These are phyloP conservation scores for Phytophthora sp. DNA, from an alignment of 352 stramenopile genomes.

Conservation along the genomic window DNA sequence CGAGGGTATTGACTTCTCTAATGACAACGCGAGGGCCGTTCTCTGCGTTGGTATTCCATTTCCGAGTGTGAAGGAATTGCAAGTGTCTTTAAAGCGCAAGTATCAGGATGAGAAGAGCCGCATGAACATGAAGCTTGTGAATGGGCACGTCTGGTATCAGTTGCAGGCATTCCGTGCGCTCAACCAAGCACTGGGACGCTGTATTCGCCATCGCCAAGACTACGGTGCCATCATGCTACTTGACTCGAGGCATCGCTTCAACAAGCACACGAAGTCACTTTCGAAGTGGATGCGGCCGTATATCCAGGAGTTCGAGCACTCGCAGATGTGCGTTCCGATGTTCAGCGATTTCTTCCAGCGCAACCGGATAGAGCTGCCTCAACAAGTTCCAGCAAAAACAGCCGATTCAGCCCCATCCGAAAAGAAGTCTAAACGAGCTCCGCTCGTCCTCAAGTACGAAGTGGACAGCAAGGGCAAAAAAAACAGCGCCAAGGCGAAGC, in stretches of 20 bases:
- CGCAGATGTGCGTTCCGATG: conserved; percentile 63
- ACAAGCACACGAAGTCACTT: conserved; percentile 64
- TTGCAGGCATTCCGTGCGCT: conserved; percentile 97
- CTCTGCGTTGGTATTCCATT: conserved; percentile 99
- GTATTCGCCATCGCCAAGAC: conserved; percentile 98
- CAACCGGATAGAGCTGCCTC: conserved; percentile 56
- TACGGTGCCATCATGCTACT: conserved; percentile 98
- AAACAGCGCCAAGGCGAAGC: conserved; percentile 12
- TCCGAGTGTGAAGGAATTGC: conserved; percentile 94
- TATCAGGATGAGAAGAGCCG: conserved; percentile 84
- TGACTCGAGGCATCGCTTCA: conserved; percentile 87
- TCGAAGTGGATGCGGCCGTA: conserved; percentile 86
- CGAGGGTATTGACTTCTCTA: conserved; percentile 98
- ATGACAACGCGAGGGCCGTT: conserved; percentile 96
- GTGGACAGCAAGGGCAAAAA: conserved; percentile 27
- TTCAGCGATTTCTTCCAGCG: conserved; percentile 71
- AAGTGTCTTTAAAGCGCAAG: conserved; percentile 79
- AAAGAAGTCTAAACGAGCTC: conserved; percentile 13
- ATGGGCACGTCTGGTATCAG: conserved; percentile 94
- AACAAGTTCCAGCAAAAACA: conserved; percentile 14
- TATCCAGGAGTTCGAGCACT: conserved; percentile 75
- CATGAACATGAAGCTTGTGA: conserved; percentile 69
- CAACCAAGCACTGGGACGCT: conserved; percentile 98
- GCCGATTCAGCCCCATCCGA: neutral
- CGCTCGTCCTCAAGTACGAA: conserved; percentile 43